These are phyloP conservation scores for Phaffia australis DNA, from an alignment of 768 basidiomycete genomes.

Conservation along the genomic window DNA sequence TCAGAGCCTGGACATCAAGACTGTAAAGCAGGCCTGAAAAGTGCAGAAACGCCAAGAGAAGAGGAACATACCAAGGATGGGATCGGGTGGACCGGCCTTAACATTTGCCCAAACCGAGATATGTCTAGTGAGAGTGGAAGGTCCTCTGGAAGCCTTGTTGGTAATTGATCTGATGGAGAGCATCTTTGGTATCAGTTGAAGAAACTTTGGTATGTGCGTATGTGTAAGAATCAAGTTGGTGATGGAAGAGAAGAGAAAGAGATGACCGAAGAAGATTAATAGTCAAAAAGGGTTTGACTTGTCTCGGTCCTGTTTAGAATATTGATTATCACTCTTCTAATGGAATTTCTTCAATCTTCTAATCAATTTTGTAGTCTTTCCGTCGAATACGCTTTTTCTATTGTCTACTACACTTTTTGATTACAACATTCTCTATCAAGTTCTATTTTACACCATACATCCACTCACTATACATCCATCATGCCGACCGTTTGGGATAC, in stretches of 20 bases:
- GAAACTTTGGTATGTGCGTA: no score
- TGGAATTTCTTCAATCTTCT: no score
- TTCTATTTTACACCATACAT: no score
- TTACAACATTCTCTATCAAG: not conserved
- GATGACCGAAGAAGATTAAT: not conserved
- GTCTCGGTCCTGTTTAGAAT: no score
- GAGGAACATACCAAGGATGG: slow-evolving; percentile 65
- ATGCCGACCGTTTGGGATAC: slow-evolving; percentile 4
- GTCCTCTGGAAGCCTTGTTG: not conserved
- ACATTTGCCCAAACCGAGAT: slow-evolving; percentile 72
- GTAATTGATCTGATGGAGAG: not conserved
- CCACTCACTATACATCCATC: no score
- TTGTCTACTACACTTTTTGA: no score
- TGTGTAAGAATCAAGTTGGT: no score
- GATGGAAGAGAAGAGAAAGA: not conserved
- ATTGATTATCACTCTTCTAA: no score
- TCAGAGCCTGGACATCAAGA: not conserved
- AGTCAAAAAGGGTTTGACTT: no score
- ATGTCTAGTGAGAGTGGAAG: not conserved
- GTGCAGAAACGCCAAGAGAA: not conserved
- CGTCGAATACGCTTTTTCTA: no score
- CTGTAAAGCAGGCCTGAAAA: not conserved
- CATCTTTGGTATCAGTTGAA: no score
- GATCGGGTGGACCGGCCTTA: slow-evolving; percentile 78
- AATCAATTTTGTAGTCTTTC: no score